Base-by-base conservation (phyloP, 169 alveolate genomes). In the Fabrea salina region DNA sequence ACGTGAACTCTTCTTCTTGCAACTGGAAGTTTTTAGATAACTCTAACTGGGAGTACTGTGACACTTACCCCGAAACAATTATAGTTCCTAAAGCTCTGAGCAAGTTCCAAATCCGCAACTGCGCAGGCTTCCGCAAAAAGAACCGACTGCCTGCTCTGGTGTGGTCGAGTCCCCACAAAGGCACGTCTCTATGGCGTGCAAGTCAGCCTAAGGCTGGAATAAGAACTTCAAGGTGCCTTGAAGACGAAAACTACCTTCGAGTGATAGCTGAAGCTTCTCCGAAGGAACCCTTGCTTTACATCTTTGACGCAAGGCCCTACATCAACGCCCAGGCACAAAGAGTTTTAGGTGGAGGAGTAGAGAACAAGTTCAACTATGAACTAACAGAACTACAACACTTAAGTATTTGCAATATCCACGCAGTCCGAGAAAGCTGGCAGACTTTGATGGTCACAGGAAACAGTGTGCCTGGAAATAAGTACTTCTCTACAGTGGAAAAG, bases 311-410 rank as follows among this genome's bases (percentile, higher is more conserved):
- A 4, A 50, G 81, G 22, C 71, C 81, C 19, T 74, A 19, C 35
- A 35, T 74, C 35, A 54, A 35, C 22, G 81, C 72, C 19, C 81
- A 74, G 27, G 81, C 72, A 0, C 51, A 74, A 19, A 1, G 81
- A 33, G 81, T 56, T 0, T 16, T 37, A 74, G 81, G 81, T 11
- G 81, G 81, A 27, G 81, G 81, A 11, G 71, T 54, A 27, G 81
- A 74, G 22, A 74, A 54, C 32, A 43, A 19, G 33, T 19, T n/a
- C 40, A 16, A 53, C 11, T 74, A 74, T 35, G 81, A 74, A 74
- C 30, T n/a, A 4, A 30, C 71, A 13, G 71, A 74, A 22, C 68
- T 74, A 16, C 54, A 50, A 35, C 54, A 53, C 22, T 54, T 74
- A 53, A 37, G 39, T 37, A 74, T 74, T 33, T 54, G 25, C 19